Percentiles rank a stretch among this genome's conserved stretches.
Evolutionary conservation across 2,329 filamentous ascomycete species (phyloP).

Genomic region (Xylariaceae sp.): DNA sequence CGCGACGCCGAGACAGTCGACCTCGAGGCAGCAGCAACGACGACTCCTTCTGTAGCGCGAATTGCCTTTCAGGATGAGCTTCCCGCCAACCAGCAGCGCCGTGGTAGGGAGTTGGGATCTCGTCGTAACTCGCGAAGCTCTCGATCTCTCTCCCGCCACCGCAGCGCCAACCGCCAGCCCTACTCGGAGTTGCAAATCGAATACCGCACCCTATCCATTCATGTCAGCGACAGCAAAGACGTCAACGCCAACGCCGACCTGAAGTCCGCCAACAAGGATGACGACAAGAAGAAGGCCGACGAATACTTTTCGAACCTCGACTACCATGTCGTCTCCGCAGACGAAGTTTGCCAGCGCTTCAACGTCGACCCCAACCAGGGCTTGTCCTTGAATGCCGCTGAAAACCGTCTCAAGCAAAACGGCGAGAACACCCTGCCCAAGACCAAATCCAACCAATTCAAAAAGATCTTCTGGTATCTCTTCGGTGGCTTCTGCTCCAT

Average conservation of each 20-base stretch:
- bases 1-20: not conserved
- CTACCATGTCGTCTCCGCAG: not conserved
- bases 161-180: not conserved
- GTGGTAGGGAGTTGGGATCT: not conserved
- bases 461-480: not conserved
- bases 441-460: not conserved
- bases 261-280: not conserved
- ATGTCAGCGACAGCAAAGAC: not conserved
- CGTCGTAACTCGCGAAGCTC: not conserved
- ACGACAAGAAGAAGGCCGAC: not conserved
- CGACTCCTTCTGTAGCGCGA: not conserved
- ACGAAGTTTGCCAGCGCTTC: not conserved
- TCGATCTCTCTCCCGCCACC: not conserved
- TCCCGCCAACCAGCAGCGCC: not conserved
- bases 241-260: not conserved
- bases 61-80: not conserved
- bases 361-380: not conserved
- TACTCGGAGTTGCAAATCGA: not conserved
- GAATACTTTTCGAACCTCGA: not conserved
- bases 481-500: not conserved
- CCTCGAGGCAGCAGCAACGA: not conserved
- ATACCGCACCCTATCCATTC: not conserved
- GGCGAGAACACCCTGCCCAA: not conserved
- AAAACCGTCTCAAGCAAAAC: not conserved
- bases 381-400: not conserved